Evolutionary conservation across 257 asterid genomes (phyloP).

Genomic region (Cordia subcordata): DNA sequence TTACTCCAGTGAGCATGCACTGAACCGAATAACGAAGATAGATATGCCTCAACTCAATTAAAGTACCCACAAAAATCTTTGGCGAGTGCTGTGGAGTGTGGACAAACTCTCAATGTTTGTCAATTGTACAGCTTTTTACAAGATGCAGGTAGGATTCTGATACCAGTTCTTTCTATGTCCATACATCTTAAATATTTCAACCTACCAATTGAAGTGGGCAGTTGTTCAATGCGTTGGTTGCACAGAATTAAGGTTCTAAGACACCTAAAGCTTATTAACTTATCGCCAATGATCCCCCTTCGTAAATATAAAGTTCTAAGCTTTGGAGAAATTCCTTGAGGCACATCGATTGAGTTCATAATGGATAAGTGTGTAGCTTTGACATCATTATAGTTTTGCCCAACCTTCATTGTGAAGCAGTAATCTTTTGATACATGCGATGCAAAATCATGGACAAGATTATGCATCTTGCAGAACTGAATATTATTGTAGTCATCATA

Average conservation of each 20-base stretch:
- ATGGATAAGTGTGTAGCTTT: not conserved
- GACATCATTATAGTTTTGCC: not conserved
- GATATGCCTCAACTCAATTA: conserved; percentile 16
- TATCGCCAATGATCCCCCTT: not conserved
- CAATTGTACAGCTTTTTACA: conserved; percentile 14
- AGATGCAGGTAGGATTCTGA: conserved; percentile 9
- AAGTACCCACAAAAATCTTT: conserved; percentile 3
- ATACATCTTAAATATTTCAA: conserved; percentile 17
- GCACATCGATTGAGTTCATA: not conserved
- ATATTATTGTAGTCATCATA: not conserved
- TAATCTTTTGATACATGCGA: not conserved
- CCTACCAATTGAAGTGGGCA: conserved; percentile 7
- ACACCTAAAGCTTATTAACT: not conserved
- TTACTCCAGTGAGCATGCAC: conserved; percentile 11
- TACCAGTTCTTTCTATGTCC: conserved; percentile 2
- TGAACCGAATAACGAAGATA: not conserved
- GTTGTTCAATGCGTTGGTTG: not conserved
- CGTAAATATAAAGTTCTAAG: not conserved
- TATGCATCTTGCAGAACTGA: conserved; percentile 3
- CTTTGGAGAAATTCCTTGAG: not conserved
- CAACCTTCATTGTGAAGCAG: not conserved
- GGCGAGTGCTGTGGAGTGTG: not conserved
- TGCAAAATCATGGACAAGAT: conserved; percentile 10
- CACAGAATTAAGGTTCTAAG: conserved; percentile 15
- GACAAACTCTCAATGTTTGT: conserved; percentile 15